phyloP scores from a whole-genome alignment of 352 stramenopile species.

The Phytophthora aleatoria region DNA sequence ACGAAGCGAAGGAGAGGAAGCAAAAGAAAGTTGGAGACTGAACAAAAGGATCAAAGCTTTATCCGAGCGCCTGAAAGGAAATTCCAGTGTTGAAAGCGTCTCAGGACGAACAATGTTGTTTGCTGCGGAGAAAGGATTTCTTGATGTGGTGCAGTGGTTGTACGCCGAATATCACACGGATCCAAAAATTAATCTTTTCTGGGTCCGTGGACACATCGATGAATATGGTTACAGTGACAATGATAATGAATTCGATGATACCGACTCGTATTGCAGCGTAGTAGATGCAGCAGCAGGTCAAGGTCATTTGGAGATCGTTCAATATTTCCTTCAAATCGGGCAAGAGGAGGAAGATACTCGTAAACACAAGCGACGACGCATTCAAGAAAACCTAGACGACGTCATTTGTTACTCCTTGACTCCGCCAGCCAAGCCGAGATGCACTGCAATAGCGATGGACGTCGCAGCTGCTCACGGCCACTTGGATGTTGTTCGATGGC shows the following conservation, averaged over 20 bases:
- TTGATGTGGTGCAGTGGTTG: conserved; percentile 24
- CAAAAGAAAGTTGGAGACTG: conserved; percentile 5
- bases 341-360: background rate
- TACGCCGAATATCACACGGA: conserved; percentile 14
- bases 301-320: conserved; percentile 19
- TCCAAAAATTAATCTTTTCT: conserved; percentile 10
- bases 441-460: conserved; percentile 14
- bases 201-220: conserved; percentile 3
- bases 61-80: background rate
- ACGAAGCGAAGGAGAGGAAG: background rate
- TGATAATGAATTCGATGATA: background rate
- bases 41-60: background rate
- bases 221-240: background rate
- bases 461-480: conserved; percentile 12
- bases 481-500: conserved; percentile 15
- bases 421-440: background rate
- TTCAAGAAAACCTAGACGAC: background rate
- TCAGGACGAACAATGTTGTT: conserved; percentile 18
- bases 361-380: conserved; percentile 8
- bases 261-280: background rate
- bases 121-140: conserved; percentile 18
- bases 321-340: conserved; percentile 18
- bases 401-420: background rate
- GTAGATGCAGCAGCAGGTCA: conserved; percentile 17
- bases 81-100: conserved; percentile 1